A percentile compares a stretch with the other conserved stretches of the same genome.
Conservation (phyloP, 2,329 filamentous ascomycete genomes). For the Colletotrichum orbiculare region DNA sequence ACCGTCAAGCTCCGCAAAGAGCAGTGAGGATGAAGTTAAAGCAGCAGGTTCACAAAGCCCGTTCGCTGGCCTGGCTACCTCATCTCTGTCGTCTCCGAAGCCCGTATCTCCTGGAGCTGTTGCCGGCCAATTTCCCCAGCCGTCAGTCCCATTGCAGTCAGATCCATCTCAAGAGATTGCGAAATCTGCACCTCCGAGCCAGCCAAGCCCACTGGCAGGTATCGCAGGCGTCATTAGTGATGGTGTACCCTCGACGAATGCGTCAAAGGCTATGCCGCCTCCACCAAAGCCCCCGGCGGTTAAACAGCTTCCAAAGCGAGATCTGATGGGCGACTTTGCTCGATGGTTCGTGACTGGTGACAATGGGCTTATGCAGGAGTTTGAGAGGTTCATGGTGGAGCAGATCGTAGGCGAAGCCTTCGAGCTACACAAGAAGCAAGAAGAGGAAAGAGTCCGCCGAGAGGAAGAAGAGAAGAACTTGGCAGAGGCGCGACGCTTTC, state of each 20-base stretch:
- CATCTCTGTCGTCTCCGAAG: slow-evolving; percentile 26
- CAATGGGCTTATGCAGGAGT: slow-evolving; percentile 62
- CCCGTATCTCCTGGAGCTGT: neutral
- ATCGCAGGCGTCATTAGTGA: no score
- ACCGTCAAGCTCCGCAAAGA: no score
- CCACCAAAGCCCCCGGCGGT: neutral
- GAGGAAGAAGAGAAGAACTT: slow-evolving; percentile 61
- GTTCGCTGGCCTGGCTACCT: slow-evolving; percentile 2
- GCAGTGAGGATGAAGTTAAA: neutral
- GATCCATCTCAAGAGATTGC: neutral
- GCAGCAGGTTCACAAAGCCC: slow-evolving; percentile 5
- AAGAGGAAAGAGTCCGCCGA: slow-evolving; percentile 53
- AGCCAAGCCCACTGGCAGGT: neutral
- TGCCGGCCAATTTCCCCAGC: slow-evolving; percentile 17
- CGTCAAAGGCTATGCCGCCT: slow-evolving; percentile 2
- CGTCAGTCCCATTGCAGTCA: slow-evolving; percentile 11
- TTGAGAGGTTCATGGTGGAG: slow-evolving; percentile 58
- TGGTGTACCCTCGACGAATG: slow-evolving; percentile 6
- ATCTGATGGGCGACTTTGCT: slow-evolving; percentile 61
- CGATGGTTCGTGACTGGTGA: slow-evolving; percentile 67
- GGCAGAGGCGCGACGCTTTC: slow-evolving; percentile 60
- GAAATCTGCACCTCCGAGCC: neutral
- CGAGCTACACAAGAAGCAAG: slow-evolving; percentile 51
- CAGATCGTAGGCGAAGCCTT: slow-evolving; percentile 57
- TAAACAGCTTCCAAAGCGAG: slow-evolving; percentile 39